Conservation (phyloP, 2,329 filamentous ascomycete genomes). For the Alternaria infectoria region DNA sequence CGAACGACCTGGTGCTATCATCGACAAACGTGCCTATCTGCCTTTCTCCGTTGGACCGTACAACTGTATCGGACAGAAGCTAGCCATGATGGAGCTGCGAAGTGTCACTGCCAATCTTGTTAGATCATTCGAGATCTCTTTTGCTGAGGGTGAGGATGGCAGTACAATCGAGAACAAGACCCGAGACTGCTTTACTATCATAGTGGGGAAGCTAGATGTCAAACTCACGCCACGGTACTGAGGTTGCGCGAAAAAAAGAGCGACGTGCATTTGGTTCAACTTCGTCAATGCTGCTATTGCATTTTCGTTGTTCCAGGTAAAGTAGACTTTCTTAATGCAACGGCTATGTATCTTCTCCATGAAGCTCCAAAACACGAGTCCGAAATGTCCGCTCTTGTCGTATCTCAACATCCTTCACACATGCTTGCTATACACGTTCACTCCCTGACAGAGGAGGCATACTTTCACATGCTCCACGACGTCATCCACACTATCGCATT, state of each 20-base stretch:
- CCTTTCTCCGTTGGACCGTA: constrained; percentile 72
- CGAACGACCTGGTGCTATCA: constrained; percentile 25
- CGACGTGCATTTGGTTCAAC: neutral
- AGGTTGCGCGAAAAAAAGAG: neutral
- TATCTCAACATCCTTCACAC: neutral
- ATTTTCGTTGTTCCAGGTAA: neutral
- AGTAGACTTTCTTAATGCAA: neutral
- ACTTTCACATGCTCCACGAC: neutral
- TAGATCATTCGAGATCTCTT: constrained; percentile 63
- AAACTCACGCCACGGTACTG: neutral
- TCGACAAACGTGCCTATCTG: constrained; percentile 66
- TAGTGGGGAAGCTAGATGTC: constrained; percentile 40
- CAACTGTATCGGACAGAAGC: constrained; percentile 73
- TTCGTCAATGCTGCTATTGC: neutral
- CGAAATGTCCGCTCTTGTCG: neutral
- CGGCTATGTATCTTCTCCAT: neutral
- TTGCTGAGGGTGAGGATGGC: constrained; percentile 37
- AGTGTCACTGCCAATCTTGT: constrained; percentile 66
- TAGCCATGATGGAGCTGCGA: constrained; percentile 70
- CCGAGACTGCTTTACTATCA: constrained; percentile 38
- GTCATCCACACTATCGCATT: neutral
- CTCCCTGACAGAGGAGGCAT: neutral
- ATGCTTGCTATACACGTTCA: neutral
- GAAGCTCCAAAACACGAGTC: neutral
- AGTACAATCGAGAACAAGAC: constrained; percentile 25